A percentile compares a stretch with the other conserved stretches of the same genome.
Evolutionary conservation across 2,329 filamentous ascomycete genomes (phyloP).

Genomic region (Periconia sp.): DNA sequence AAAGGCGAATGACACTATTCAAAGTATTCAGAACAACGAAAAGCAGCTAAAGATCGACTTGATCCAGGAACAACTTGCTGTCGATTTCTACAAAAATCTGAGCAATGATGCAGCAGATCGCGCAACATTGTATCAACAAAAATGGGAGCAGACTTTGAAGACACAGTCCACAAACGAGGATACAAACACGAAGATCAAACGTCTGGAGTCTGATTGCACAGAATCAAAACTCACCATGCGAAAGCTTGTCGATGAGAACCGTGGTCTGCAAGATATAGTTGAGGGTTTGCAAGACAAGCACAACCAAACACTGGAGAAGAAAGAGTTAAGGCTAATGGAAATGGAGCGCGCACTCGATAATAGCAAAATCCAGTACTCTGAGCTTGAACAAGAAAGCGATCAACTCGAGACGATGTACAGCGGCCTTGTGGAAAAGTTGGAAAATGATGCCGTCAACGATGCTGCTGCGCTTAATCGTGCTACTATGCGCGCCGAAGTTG

Average conservation of each 20-base stretch:
- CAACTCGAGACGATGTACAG: constrained; percentile 8
- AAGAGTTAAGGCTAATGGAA: constrained; percentile 8
- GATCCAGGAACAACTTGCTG: constrained; percentile 10
- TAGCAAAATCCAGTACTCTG: not conserved
- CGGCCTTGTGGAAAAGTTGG: constrained; percentile 8
- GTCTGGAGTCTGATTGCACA: constrained; percentile 4
- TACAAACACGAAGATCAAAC: not conserved
- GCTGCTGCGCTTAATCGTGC: constrained; percentile 6
- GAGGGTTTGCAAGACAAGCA: constrained; percentile 4
- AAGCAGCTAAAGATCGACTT: constrained; percentile 16
- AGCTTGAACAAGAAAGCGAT: constrained; percentile 8
- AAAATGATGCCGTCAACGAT: not conserved
- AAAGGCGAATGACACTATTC: too few relatives aligned
- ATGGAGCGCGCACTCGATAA: constrained; percentile 11
- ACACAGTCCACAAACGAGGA: not conserved
- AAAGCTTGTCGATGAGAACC: constrained; percentile 7
- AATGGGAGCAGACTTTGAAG: not conserved
- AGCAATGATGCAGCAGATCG: not conserved
- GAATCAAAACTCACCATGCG: constrained; percentile 2
- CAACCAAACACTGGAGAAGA: constrained; percentile 1
- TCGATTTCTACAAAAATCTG: constrained; percentile 1
- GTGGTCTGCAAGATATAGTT: not conserved
- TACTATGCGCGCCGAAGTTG: not conserved
- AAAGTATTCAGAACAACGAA: too few relatives aligned
- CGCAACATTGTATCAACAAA: not conserved